These are phyloP conservation scores for Ogataea methanolica DNA, from an alignment of 805 yeast species.

Conservation along the genomic window DNA sequence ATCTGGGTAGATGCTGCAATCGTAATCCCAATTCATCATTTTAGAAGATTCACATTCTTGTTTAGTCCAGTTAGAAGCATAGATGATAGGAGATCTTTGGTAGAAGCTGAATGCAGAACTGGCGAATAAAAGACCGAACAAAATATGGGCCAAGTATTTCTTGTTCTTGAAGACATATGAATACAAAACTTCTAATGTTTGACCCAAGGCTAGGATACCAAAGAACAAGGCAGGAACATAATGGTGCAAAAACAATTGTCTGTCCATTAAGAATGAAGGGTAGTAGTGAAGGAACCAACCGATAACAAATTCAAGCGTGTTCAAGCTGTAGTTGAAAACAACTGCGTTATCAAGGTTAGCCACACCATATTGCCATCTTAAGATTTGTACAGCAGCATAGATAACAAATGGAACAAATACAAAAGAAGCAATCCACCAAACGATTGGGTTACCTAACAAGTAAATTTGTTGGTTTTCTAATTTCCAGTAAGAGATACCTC, in stretches of 20 bases:
- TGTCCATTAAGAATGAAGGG: constrained; percentile 83
- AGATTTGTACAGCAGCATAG: constrained; percentile 41
- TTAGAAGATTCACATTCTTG: constrained; percentile 57
- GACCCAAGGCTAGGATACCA: constrained; percentile 34
- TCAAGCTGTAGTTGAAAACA: constrained; percentile 61
- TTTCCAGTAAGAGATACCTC: constrained; percentile 85
- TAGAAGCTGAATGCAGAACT: constrained; percentile 51
- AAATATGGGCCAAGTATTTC: constrained; percentile 39
- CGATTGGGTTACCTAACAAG: constrained; percentile 71
- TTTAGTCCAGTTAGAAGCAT: constrained; percentile 79
- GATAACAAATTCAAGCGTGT: constrained; percentile 52
- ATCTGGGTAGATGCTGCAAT: constrained; percentile 56
- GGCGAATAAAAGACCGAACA: constrained; percentile 45
- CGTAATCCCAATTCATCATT: constrained; percentile 82
- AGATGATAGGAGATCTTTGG: constrained; percentile 66
- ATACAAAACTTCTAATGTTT: constrained; percentile 28
- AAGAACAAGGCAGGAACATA: constrained; percentile 91
- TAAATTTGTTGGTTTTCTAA: constrained; percentile 51
- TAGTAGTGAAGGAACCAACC: constrained; percentile 72
- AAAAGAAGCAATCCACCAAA: constrained; percentile 70
- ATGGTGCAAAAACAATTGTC: constrained; percentile 92
- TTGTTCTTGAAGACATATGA: constrained; percentile 30
- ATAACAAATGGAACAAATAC: constrained; percentile 46
- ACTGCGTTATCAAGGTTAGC: constrained; percentile 36
- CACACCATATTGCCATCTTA: constrained; percentile 61